phyloP scores from a whole-genome alignment of 2,329 filamentous ascomycete genomes.

The Penicillium polonicum region DNA sequence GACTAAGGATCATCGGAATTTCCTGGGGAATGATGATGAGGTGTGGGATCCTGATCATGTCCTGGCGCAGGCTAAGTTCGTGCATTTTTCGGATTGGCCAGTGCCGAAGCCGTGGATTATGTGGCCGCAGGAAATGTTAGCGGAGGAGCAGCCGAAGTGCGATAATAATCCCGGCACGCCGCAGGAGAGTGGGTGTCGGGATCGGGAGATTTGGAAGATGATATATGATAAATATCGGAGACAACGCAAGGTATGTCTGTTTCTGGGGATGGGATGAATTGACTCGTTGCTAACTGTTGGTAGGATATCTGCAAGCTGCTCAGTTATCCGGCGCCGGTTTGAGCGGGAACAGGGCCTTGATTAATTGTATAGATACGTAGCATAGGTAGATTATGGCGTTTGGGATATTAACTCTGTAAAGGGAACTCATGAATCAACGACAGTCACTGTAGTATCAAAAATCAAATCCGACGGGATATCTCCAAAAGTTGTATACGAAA shows the following conservation, averaged over 20 bases:
- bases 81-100: constrained; percentile 73
- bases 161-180: constrained; percentile 36
- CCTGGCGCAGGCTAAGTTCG: constrained; percentile 61
- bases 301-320: constrained; percentile 38
- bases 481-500: not conserved
- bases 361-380: not conserved
- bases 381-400: constrained; percentile 4
- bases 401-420: not conserved
- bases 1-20: constrained; percentile 50
- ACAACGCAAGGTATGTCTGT: constrained; percentile 30
- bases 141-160: constrained; percentile 36
- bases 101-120: constrained; percentile 64
- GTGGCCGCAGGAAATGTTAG: constrained; percentile 37
- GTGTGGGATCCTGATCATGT: constrained; percentile 59
- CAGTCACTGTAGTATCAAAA: not conserved
- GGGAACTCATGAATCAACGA: not conserved
- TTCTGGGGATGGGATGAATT: not conserved
- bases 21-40: constrained; percentile 52
- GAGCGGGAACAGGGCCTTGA: constrained; percentile 13
- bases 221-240: constrained; percentile 40
- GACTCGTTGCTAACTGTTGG: not conserved
- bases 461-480: not conserved
- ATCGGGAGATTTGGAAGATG: constrained; percentile 39
- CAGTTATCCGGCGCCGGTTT: constrained; percentile 38
- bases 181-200: constrained; percentile 38